Percentiles rank a stretch among this genome's conserved stretches.
Evolutionary conservation across 2,329 filamentous ascomycete genomes (phyloP).

Genomic region (Alternaria longipes): DNA sequence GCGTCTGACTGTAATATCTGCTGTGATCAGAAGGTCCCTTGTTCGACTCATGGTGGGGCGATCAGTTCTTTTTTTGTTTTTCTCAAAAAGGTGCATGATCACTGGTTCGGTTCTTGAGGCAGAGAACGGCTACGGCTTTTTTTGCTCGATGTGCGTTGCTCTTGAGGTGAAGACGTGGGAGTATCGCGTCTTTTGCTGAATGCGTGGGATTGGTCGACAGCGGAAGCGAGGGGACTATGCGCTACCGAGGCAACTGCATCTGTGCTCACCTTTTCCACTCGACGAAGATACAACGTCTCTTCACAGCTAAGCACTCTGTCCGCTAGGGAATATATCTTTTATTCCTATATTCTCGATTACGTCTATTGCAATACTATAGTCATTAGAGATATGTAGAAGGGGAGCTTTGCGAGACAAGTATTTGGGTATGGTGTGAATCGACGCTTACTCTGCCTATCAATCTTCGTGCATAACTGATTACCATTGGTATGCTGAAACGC

Average conservation of each 20-base stretch:
- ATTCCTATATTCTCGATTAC: too few species aligned
- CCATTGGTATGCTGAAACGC: too few species aligned
- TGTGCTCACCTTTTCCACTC: too few species aligned
- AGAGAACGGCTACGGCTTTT: constrained; percentile 31
- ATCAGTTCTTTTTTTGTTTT: neutral
- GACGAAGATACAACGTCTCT: too few species aligned
- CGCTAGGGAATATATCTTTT: too few species aligned
- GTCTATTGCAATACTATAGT: too few species aligned
- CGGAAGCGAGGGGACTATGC: neutral
- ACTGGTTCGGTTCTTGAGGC: constrained; percentile 30
- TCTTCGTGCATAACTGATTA: too few species aligned
- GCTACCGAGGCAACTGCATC: neutral
- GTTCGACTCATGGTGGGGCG: constrained; percentile 24
- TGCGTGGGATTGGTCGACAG: neutral
- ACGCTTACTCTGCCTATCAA: neutral
- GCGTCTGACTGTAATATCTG: constrained; percentile 48
- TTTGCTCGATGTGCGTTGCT: neutral
- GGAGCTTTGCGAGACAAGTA: too few species aligned
- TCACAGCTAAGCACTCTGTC: too few species aligned
- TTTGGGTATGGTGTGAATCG: too few species aligned
- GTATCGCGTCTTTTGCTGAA: neutral
- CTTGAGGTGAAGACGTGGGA: fast-evolving
- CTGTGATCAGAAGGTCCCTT: constrained; percentile 49
- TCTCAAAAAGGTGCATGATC: too few species aligned
- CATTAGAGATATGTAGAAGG: too few species aligned